Evolutionary conservation across 306 rosid species (phyloP).

Genomic region (Hippophae rhamnoides): DNA sequence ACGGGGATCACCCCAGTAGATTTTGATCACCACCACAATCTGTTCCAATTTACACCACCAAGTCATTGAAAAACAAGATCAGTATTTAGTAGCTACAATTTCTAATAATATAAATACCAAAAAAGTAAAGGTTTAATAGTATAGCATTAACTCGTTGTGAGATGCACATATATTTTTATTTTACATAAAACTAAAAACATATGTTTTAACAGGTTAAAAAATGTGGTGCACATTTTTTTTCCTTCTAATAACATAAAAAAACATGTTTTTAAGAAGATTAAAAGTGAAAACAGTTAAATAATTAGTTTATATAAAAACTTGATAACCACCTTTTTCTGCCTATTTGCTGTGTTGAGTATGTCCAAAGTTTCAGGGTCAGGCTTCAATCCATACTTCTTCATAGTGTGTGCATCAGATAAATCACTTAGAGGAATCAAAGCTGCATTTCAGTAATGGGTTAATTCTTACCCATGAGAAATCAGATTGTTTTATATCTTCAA

Average conservation of each 20-base stretch:
- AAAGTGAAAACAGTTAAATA: background rate
- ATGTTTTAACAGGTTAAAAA: too few relatives aligned
- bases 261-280: background rate
- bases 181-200: too few relatives aligned
- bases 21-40: slow-evolving; percentile 54
- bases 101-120: too few relatives aligned
- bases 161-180: too few relatives aligned
- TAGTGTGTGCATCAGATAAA: slow-evolving; percentile 31
- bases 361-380: slow-evolving; percentile 43
- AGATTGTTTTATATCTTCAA: too few relatives aligned
- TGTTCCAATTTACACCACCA: slow-evolving; percentile 16
- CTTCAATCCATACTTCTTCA: slow-evolving; percentile 61
- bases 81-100: background rate
- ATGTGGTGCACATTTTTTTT: too few relatives aligned
- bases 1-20: slow-evolving; percentile 66
- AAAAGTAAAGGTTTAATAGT: too few relatives aligned
- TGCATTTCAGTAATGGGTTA: slow-evolving; percentile 16
- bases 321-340: slow-evolving; percentile 41
- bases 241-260: too few relatives aligned
- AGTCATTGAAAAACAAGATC: background rate
- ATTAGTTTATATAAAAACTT: too few relatives aligned
- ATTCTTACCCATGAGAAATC: too few relatives aligned
- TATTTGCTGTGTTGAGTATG: slow-evolving; percentile 30
- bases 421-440: slow-evolving; percentile 65
- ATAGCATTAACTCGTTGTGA: too few relatives aligned